Base-by-base conservation (phyloP, 2,329 filamentous ascomycete genomes). In the Hirsutella minnesotensis region DNA sequence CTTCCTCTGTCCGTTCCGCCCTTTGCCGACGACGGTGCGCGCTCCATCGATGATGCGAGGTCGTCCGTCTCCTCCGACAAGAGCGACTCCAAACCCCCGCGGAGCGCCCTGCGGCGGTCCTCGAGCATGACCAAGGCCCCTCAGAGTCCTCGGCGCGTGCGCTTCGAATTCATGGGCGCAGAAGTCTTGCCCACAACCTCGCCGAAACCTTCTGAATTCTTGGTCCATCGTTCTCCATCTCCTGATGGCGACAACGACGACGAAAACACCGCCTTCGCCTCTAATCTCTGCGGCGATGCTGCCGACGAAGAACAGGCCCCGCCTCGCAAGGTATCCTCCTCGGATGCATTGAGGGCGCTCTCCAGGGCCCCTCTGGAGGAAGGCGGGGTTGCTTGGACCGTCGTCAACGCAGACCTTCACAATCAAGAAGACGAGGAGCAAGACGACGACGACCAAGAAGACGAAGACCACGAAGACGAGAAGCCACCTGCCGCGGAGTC, bases 181-280 rank as follows among this genome's bases (percentile, higher is more conserved):
- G 75, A 81, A 52, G 74, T 82, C 30, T 60, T 79, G 44, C 75
- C 77, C 18, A 79, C 76, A 38, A 63, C 69, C 21, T 78, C 75
- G 19, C 77, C 76, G 38, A 65, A 68, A 47, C 48, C 56, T 43
- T 50, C 61, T 43, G 56, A 62, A 46, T 50, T 58, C 53, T 51
- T 59, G 41, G 47, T 51, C 34, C 54, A 53, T 8, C 51, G 53
- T 44, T 47, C 56, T 41, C 40, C 51, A 19, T 57, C 54, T 31
- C 52, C 52, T 9, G 49, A 38, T 27, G 35, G 5, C 19, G 54
- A 54, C 42, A 53, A 62, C 19, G 50, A 53, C 36, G 45, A 52
- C 34, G 24, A 27, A 27, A 49, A 53, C 31, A 45, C 52, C 37
- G 49, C 47, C 33, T 56, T 56, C 36, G 47, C 52, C 38, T 60